These are phyloP conservation scores for Mycena sanguinolenta DNA, from an alignment of 768 basidiomycete genomes.

Conservation along the genomic window DNA sequence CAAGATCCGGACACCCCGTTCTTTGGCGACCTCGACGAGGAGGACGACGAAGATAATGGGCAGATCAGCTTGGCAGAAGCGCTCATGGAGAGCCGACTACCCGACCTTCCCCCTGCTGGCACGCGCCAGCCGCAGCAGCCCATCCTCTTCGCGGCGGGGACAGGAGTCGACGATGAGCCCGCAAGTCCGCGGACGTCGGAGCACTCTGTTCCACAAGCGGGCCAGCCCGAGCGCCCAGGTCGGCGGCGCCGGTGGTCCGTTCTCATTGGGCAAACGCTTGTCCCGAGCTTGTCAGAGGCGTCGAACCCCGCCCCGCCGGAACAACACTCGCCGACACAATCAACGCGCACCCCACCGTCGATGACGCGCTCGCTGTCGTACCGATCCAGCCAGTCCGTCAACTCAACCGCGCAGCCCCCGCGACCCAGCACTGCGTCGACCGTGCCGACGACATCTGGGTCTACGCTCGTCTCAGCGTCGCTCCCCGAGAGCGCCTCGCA, in stretches of 20 bases:
- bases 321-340: constrained; percentile 47
- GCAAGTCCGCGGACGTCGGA: constrained; percentile 65
- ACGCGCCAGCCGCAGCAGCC: constrained; percentile 76
- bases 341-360: constrained; percentile 1
- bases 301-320: constrained; percentile 44
- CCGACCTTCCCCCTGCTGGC: constrained; percentile 79
- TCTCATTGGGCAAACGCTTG: constrained; percentile 59
- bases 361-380: constrained; percentile 58
- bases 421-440: constrained; percentile 43
- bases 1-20: constrained; percentile 56
- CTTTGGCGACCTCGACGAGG: constrained; percentile 66
- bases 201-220: constrained; percentile 47
- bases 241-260: constrained; percentile 82
- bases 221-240: constrained; percentile 50
- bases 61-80: constrained; percentile 81
- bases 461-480: constrained; percentile 39
- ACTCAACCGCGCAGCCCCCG: constrained; percentile 44
- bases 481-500: constrained; percentile 43
- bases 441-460: constrained; percentile 41
- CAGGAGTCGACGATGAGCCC: constrained; percentile 57
- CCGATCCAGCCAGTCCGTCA: constrained; percentile 52
- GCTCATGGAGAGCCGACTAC: constrained; percentile 83
- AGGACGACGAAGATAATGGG: constrained; percentile 73
- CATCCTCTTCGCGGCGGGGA: constrained; percentile 63
- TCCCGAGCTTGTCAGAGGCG: constrained; percentile 36